phyloP scores from a whole-genome alignment of 2,329 filamentous ascomycete species.

The Aspergillus hiratsukae region DNA sequence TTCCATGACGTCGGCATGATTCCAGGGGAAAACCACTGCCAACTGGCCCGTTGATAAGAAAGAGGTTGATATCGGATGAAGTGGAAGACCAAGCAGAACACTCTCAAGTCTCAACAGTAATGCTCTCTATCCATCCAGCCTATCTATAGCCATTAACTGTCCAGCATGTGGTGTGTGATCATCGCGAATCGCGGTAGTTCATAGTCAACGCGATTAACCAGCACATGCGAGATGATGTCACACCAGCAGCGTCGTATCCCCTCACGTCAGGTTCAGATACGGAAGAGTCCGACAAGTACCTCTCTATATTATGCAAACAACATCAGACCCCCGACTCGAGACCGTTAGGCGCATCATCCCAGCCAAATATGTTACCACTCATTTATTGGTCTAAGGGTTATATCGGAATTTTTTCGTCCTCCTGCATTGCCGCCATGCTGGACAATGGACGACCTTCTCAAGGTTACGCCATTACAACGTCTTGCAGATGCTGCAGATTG shows the following conservation, averaged over 20 bases:
- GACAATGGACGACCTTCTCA: slow-evolving; percentile 6
- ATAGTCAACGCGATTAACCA: background rate
- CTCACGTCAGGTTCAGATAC: background rate
- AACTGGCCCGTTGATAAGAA: background rate
- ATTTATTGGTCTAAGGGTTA: background rate
- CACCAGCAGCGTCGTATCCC: slow-evolving; percentile 1
- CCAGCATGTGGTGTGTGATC: background rate
- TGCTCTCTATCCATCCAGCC: background rate
- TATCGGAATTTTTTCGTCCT: slow-evolving; percentile 4
- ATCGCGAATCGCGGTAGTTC: background rate
- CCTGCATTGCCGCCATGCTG: slow-evolving; percentile 15
- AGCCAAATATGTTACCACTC: background rate
- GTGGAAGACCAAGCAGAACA: background rate
- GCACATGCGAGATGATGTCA: slow-evolving; percentile 18
- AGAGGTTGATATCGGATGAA: background rate
- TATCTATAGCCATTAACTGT: background rate
- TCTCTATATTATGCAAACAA: background rate
- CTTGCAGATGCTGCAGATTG: slow-evolving; percentile 13
- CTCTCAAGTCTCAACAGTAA: background rate
- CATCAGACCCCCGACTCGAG: background rate
- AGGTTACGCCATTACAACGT: slow-evolving; percentile 21
- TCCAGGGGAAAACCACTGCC: background rate
- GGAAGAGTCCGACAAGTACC: background rate
- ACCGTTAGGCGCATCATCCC: too few species aligned
- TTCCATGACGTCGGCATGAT: background rate